phyloP scores from a whole-genome alignment of 352 stramenopile species.

The Plasmopara viticola region DNA sequence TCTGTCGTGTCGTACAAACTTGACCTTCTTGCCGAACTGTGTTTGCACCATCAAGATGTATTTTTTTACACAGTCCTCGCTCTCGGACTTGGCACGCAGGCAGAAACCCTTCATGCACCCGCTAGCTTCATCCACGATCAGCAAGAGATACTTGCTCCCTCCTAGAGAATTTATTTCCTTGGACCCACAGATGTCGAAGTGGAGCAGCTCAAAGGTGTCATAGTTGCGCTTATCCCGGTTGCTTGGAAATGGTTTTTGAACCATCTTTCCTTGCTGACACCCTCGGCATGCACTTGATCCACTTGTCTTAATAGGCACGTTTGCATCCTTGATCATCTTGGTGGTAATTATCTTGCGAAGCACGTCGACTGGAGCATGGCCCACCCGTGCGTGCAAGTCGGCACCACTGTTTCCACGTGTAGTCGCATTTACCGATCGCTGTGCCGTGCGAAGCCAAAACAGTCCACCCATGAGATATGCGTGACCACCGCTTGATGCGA shows the following conservation, averaged over 20 bases:
- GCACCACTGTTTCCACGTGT: background rate
- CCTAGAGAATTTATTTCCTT: too few relatives aligned
- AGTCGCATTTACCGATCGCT: background rate
- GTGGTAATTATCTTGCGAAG: background rate
- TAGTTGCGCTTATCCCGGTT: constrained; percentile 2
- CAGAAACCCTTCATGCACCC: too few relatives aligned
- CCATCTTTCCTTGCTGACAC: constrained; percentile 1
- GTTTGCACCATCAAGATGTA: background rate
- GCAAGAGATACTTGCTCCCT: too few relatives aligned
- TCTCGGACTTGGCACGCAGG: too few relatives aligned
- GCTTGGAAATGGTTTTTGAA: constrained; percentile 1
- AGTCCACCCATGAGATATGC: background rate
- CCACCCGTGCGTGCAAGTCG: background rate
- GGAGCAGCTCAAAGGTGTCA: constrained; percentile 1
- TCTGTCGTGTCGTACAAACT: background rate
- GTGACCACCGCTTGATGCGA: background rate
- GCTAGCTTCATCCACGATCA: too few relatives aligned
- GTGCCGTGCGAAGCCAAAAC: background rate
- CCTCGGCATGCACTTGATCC: constrained; percentile 1
- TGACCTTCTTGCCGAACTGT: constrained; percentile 2
- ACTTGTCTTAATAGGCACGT: background rate
- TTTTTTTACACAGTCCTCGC: too few relatives aligned
- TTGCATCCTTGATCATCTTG: constrained; percentile 1
- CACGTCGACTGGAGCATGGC: background rate
- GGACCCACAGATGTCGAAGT: background rate